Evolutionary conservation across 139 green algal species (phyloP).

Genomic region (Micromonas commoda): DNA sequence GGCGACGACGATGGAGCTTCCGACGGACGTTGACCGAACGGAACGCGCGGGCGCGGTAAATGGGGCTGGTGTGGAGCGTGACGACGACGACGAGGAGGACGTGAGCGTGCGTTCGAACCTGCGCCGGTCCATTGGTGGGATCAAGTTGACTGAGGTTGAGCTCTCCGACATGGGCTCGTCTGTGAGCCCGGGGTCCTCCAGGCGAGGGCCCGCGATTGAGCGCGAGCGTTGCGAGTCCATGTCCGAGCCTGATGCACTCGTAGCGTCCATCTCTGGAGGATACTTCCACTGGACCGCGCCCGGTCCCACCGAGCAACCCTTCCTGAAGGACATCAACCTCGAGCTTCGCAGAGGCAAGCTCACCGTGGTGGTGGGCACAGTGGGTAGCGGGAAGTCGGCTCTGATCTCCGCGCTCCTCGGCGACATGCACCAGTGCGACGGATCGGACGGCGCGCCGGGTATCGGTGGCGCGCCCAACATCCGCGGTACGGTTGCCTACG

Average conservation of each 20-base stretch:
- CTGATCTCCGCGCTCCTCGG: constrained; percentile 33
- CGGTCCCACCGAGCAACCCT: neutral
- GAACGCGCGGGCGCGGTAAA: neutral
- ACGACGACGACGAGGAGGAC: neutral
- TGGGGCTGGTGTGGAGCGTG: neutral
- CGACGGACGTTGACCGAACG: neutral
- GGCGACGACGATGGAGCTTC: neutral
- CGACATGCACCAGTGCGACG: constrained; percentile 31
- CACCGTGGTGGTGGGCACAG: constrained; percentile 33
- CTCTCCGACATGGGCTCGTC: too few species aligned
- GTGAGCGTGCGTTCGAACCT: neutral
- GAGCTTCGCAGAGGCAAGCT: constrained; percentile 10
- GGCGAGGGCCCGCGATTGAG: too few species aligned
- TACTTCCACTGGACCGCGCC: neutral
- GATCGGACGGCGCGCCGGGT: neutral
- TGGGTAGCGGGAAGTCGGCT: constrained; percentile 36
- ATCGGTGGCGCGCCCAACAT: neutral
- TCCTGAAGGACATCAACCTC: constrained; percentile 17
- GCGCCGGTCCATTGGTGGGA: too few species aligned
- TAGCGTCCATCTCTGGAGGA: neutral
- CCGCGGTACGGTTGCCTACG: constrained; percentile 16
- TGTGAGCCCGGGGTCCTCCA: too few species aligned
- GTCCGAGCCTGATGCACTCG: neutral
- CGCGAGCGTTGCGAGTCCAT: too few species aligned
- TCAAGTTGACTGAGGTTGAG: too few species aligned